Conservation (phyloP, 2,329 filamentous ascomycete genomes). For the Penicillium sp. region DNA sequence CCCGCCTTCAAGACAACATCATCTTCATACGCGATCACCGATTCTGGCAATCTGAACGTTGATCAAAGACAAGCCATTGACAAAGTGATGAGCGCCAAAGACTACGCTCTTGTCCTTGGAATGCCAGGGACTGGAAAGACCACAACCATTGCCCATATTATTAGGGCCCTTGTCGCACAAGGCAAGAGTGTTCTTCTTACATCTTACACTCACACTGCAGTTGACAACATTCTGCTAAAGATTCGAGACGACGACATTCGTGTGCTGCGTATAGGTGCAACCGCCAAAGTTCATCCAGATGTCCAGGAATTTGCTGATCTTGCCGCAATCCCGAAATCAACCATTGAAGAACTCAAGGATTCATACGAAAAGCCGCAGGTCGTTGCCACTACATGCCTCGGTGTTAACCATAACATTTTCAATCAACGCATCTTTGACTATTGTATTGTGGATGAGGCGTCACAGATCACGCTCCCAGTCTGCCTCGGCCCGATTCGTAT, state of each 20-base stretch:
- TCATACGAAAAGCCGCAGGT: constrained; percentile 84
- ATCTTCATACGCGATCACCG: constrained; percentile 62
- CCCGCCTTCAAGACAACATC: constrained; percentile 69
- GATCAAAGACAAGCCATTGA: constrained; percentile 84
- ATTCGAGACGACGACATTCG: constrained; percentile 73
- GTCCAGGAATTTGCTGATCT: constrained; percentile 82
- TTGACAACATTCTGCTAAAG: constrained; percentile 96
- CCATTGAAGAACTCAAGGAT: constrained; percentile 77
- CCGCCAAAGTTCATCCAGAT: constrained; percentile 82
- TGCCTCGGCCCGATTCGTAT: constrained; percentile 92
- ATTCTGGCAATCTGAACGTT: constrained; percentile 65
- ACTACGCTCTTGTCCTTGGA: constrained; percentile 94
- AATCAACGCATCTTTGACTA: constrained; percentile 90
- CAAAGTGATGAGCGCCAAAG: constrained; percentile 92
- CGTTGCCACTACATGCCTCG: constrained; percentile 91
- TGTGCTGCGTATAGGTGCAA: constrained; percentile 79
- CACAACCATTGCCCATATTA: constrained; percentile 96
- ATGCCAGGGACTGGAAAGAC: constrained; percentile 99
- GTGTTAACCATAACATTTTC: constrained; percentile 86
- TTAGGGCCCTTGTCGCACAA: constrained; percentile 80
- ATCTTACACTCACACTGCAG: constrained; percentile 94
- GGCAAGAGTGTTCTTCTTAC: constrained; percentile 91
- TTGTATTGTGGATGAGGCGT: constrained; percentile 97
- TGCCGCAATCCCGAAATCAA: constrained; percentile 68
- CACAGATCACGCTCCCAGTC: constrained; percentile 92